phyloP scores from a whole-genome alignment of 1,139 yeast genomes.

The Spencermartinsiella ligniputridi region DNA sequence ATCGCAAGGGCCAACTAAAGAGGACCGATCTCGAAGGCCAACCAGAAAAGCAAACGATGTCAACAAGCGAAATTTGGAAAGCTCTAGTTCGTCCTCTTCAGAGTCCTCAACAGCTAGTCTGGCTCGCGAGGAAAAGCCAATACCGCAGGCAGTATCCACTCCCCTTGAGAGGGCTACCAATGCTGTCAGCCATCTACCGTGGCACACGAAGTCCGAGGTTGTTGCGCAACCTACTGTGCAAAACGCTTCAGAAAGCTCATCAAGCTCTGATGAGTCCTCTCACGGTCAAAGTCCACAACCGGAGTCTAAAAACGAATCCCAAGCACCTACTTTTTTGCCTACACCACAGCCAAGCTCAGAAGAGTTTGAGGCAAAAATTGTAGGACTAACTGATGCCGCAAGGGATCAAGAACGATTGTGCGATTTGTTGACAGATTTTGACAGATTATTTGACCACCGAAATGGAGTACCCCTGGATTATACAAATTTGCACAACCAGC shows the following conservation, averaged over 20 bases:
- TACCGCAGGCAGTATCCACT: neutral
- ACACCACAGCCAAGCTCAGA: neutral
- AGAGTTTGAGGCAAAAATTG: neutral
- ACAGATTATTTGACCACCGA: neutral
- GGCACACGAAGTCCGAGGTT: neutral
- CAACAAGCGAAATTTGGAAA: neutral
- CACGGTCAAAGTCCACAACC: neutral
- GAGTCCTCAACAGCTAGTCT: neutral
- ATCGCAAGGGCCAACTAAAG: neutral
- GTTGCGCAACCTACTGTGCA: neutral
- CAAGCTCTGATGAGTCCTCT: no score
- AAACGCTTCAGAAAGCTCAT: neutral
- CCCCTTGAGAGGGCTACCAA: no score
- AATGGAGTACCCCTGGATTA: neutral
- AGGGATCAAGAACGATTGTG: neutral
- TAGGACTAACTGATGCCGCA: neutral
- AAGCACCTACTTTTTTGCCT: neutral
- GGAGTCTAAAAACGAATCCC: neutral
- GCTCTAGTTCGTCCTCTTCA: neutral
- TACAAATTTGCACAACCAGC: conserved; percentile 6
- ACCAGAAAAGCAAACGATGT: neutral
- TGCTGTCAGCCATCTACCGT: neutral
- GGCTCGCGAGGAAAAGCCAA: neutral
- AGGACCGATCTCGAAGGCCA: neutral
- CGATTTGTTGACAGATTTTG: neutral